A percentile compares a stretch with the other conserved stretches of the same genome.
Conservation (phyloP, 2,329 filamentous ascomycete species). For the Chrysoporthe austroafricana region DNA sequence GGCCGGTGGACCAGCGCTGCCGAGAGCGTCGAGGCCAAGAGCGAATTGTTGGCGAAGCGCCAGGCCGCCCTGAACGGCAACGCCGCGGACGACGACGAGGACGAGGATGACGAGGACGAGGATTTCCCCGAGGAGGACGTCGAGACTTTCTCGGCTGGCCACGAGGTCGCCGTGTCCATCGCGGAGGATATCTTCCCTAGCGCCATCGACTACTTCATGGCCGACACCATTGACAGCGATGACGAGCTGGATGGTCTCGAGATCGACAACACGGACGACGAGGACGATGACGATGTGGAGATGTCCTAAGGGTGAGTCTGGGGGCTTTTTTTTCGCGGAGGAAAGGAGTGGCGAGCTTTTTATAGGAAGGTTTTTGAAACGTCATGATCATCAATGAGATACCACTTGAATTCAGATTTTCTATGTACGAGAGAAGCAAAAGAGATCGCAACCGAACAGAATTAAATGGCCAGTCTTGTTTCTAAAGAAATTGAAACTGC, state of each 20-base stretch:
- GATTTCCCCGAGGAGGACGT: constrained; percentile 39
- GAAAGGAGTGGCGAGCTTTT: not conserved
- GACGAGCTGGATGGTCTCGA: constrained; percentile 28
- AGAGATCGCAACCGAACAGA: not conserved
- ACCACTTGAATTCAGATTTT: constrained; percentile 15
- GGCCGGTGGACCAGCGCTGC: constrained; percentile 63
- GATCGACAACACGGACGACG: constrained; percentile 27
- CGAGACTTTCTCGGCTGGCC: constrained; percentile 30
- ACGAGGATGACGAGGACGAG: constrained; percentile 42
- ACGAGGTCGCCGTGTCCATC: constrained; percentile 29
- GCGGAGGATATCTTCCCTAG: constrained; percentile 30
- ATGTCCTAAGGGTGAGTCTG: constrained; percentile 23
- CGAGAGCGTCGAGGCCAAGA: constrained; percentile 59
- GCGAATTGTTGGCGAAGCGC: constrained; percentile 38
- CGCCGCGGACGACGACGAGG: constrained; percentile 38
- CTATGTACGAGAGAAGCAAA: not conserved
- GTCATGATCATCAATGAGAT: constrained; percentile 18
- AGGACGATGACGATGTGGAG: constrained; percentile 29
- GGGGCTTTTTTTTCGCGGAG: not conserved
- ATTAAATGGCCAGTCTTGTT: not conserved
- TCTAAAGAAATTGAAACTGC: not conserved
- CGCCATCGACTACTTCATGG: constrained; percentile 30
- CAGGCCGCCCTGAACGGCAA: constrained; percentile 34
- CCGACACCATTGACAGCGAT: constrained; percentile 29
- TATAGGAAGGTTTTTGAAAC: constrained; percentile 2